Evolutionary conservation across 2,329 filamentous ascomycete genomes (phyloP).

Genomic region (Aspergillus arachidicola): DNA sequence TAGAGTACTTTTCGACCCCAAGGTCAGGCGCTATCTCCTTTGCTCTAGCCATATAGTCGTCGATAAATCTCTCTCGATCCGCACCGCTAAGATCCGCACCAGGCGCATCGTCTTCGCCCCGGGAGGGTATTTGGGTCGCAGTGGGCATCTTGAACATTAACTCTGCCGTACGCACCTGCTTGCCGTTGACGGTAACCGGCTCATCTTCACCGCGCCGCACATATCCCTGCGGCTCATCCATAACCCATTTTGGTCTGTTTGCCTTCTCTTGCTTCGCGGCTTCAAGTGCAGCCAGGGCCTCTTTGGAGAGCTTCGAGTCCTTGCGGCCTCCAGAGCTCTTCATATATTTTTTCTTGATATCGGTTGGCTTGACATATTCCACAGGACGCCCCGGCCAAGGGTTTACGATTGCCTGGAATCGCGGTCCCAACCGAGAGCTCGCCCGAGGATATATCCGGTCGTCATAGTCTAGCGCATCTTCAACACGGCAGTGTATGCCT

Average conservation of each 20-base stretch:
- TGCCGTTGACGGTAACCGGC: constrained; percentile 61
- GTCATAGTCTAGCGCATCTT: constrained; percentile 95
- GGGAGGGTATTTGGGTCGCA: constrained; percentile 49
- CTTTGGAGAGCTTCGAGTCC: constrained; percentile 76
- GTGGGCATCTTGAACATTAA: constrained; percentile 77
- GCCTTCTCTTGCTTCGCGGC: constrained; percentile 78
- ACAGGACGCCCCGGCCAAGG: constrained; percentile 86
- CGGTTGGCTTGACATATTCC: constrained; percentile 84
- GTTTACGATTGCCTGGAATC: constrained; percentile 84
- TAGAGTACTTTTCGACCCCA: constrained; percentile 73
- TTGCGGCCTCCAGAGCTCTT: constrained; percentile 69
- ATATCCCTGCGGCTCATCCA: constrained; percentile 88
- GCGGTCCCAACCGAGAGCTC: constrained; percentile 85
- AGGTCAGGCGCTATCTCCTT: constrained; percentile 66
- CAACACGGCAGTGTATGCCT: constrained; percentile 90
- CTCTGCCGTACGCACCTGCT: constrained; percentile 73
- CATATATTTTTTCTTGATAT: constrained; percentile 76
- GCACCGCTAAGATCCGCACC: constrained; percentile 37
- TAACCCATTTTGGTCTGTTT: constrained; percentile 86
- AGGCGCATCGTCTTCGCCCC: constrained; percentile 46
- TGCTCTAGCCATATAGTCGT: constrained; percentile 74
- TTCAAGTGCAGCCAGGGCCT: constrained; percentile 76
- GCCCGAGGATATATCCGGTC: constrained; percentile 96
- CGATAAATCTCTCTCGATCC: constrained; percentile 62
- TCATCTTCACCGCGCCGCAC: constrained; percentile 80